Conservation (phyloP, 116 monocot genomes). For the Thalassia testudinum region DNA sequence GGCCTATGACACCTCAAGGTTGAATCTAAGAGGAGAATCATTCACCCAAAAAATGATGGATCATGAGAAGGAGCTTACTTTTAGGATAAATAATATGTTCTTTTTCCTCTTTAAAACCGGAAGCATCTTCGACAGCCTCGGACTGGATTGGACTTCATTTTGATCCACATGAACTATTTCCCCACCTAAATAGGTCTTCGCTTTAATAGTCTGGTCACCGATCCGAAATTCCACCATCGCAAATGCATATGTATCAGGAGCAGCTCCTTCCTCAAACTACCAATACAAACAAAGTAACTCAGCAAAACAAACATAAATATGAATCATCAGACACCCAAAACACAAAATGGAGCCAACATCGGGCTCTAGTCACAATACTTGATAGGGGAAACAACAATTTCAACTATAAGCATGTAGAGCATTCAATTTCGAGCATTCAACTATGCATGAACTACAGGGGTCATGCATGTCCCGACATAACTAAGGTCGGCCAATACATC, state of each 20-base stretch:
- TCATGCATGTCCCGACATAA: no score
- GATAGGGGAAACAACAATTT: no score
- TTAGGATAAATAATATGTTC: conserved; percentile 41
- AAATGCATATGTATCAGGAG: conserved; percentile 66
- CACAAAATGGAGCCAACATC: no score
- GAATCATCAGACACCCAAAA: no score
- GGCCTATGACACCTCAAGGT: no score
- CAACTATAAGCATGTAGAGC: no score
- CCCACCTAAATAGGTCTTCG: conserved; percentile 44
- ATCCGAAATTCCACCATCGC: conserved; percentile 64
- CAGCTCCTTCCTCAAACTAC: conserved; percentile 58
- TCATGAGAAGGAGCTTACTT: conserved; percentile 28
- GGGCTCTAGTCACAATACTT: no score
- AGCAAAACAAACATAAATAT: background rate
- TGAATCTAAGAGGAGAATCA: no score
- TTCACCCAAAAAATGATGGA: no score
- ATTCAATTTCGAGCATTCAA: no score
- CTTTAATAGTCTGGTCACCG: conserved; percentile 29
- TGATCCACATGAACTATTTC: conserved; percentile 36
- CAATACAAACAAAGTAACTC: conserved; percentile 6
- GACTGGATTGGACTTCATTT: conserved; percentile 31
- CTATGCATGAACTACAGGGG: no score
- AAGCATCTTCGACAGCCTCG: conserved; percentile 41
- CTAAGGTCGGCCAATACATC: no score
- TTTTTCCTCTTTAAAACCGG: conserved; percentile 24